Evolutionary conservation across 23 red algal genomes (phyloP), one percentile per base, ranked within the genome.

Genomic region (Agarophyton chilense): DNA sequence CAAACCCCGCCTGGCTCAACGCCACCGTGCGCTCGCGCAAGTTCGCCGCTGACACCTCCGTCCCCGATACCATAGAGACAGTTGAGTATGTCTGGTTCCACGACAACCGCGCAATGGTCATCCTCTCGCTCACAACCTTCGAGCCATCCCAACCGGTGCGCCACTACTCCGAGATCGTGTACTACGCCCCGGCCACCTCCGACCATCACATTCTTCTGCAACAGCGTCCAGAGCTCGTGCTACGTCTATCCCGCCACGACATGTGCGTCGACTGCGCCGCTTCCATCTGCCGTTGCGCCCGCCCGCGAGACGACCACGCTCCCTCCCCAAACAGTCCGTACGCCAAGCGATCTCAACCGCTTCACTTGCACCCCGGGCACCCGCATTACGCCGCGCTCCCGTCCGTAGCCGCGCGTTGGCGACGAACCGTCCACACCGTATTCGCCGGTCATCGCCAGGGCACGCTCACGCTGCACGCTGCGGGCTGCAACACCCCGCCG

Each of bases 31-130:
- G 82, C 28, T 81, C 52, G 41, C 88, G 88, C 24, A 80, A 73
- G 76, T 91, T 91, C 51, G 88, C 62, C 16, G 36, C 78, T 10
- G 88, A 91, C 28, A 41, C 75, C 51, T 81, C 88, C 21, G 33
- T 28, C 10, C 42, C 52, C 5, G 24, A 82, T 12, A 41, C 76
- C 46, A 19, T 91, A 11, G 88, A 91, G 77, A 65, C 43, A 28
- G 88, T 91, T 40, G 88, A 91, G 44, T 91, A 72, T 52, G 62
- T 74, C 2, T 91, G 88, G 88, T 91, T 91, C 75, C 46, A 67
- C 53, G 88, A 91, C 38, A 57, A 82, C 9, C 34, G 88, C 33
- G 60, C 65, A 0, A 80, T 91, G 10, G 77, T 91, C 58, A 91
- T 82, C 31, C 45, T 87, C 39, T 87, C 61, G 62, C 43, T 56